Conservation (phyloP, 2,329 filamentous ascomycete genomes). For the Albophoma yamanashiensis region DNA sequence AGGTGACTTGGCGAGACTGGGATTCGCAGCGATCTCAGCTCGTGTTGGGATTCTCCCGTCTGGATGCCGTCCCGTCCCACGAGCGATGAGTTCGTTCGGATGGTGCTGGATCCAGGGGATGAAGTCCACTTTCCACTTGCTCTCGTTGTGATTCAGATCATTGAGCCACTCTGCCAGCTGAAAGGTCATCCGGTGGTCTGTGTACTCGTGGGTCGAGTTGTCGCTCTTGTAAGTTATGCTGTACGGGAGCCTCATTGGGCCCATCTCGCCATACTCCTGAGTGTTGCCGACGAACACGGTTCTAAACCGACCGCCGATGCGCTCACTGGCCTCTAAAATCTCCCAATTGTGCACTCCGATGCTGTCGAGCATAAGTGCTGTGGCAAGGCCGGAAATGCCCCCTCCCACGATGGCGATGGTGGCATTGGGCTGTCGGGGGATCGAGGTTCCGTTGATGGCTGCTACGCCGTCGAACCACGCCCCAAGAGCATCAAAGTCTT, state of each 20-base stretch:
- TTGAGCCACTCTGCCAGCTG: constrained; percentile 30
- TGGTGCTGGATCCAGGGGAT: constrained; percentile 28
- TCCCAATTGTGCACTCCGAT: constrained; percentile 33
- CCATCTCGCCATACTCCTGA: constrained; percentile 24
- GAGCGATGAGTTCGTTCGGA: constrained; percentile 18
- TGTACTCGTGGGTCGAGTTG: constrained; percentile 28
- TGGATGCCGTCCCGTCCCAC: constrained; percentile 11
- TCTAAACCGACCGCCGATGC: constrained; percentile 30
- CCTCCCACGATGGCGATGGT: constrained; percentile 23
- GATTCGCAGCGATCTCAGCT: constrained; percentile 6
- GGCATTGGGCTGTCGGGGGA: constrained; percentile 8
- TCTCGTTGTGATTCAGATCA: constrained; percentile 21
- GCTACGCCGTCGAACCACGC: constrained; percentile 28
- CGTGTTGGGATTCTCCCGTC: constrained; percentile 14
- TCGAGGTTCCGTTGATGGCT: constrained; percentile 18
- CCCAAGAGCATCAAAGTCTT: constrained; percentile 20
- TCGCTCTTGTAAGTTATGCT: constrained; percentile 26
- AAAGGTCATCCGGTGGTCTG: constrained; percentile 31
- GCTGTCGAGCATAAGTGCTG: constrained; percentile 25
- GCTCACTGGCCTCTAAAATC: constrained; percentile 28
- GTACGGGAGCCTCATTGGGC: constrained; percentile 32
- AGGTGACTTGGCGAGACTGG: constrained; percentile 12
- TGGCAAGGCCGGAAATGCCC: constrained; percentile 20
- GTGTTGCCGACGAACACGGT: constrained; percentile 30
- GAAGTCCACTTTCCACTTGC: constrained; percentile 24